Evolutionary conservation across 1,284 basidiomycete genomes (phyloP).

Genomic region (Pseudozyma flocculosa): DNA sequence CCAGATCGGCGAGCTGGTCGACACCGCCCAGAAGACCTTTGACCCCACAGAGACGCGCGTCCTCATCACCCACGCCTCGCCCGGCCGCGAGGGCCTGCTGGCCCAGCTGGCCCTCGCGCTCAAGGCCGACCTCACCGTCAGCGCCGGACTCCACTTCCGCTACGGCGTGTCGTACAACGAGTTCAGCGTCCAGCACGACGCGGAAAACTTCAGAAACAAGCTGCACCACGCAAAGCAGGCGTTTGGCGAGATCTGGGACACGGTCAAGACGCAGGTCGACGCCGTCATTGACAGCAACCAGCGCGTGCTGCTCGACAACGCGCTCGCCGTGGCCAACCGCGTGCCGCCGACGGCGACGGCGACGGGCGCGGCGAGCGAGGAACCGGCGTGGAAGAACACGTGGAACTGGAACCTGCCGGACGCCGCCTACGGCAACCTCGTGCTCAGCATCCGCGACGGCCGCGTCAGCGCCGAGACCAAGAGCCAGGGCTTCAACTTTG

Average conservation of each 20-base stretch:
- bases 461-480: slow-evolving; percentile 87
- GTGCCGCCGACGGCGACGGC: slow-evolving; percentile 67
- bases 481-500: slow-evolving; percentile 94
- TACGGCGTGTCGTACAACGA: slow-evolving; percentile 96
- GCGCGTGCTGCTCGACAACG: slow-evolving; percentile 83
- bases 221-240: slow-evolving; percentile 74
- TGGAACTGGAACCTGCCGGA: slow-evolving; percentile 98
- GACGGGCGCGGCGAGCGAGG: slow-evolving; percentile 68
- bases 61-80: slow-evolving; percentile 86
- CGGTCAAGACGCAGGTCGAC: slow-evolving; percentile 87
- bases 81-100: slow-evolving; percentile 89
- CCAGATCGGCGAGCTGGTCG: slow-evolving; percentile 95
- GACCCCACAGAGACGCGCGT: slow-evolving; percentile 91
- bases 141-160: slow-evolving; percentile 94
- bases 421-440: slow-evolving; percentile 82
- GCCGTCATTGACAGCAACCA: slow-evolving; percentile 88
- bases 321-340: slow-evolving; percentile 77
- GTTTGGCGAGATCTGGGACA: slow-evolving; percentile 90
- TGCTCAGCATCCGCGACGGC: slow-evolving; percentile 86
- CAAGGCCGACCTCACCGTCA: slow-evolving; percentile 92
- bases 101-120: slow-evolving; percentile 84
- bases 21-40: slow-evolving; percentile 86
- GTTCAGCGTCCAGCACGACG: slow-evolving; percentile 87
- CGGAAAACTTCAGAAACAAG: slow-evolving; percentile 84
- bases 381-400: slow-evolving; percentile 66